These are phyloP conservation scores for Santalum album DNA, from an alignment of 164 flowering plant genomes.

Conservation along the genomic window DNA sequence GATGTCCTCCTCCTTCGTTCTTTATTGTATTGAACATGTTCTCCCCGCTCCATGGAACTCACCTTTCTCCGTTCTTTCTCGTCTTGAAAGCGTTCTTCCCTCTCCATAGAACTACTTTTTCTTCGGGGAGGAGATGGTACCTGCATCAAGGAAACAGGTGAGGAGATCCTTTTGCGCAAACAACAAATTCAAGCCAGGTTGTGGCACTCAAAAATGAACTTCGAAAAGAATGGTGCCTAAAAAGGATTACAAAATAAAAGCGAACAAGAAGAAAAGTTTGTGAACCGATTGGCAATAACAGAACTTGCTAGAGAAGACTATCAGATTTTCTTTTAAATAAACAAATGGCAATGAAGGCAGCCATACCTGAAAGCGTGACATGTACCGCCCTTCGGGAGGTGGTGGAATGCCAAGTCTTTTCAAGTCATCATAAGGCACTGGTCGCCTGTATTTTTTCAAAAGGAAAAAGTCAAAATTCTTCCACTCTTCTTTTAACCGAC, in stretches of 20 bases:
- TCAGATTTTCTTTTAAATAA: too few relatives aligned
- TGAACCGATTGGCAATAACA: too few relatives aligned
- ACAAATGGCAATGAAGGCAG: too few relatives aligned
- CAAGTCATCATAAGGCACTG: constrained; percentile 70
- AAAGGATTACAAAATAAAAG: too few relatives aligned
- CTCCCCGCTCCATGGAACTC: too few relatives aligned
- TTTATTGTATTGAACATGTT: too few relatives aligned
- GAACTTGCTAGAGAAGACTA: too few relatives aligned
- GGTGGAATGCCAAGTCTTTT: constrained; percentile 85
- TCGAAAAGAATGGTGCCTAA: too few relatives aligned
- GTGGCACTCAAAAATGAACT: too few relatives aligned
- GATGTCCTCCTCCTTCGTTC: not conserved
- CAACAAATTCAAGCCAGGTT: too few relatives aligned
- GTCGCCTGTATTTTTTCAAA: constrained; percentile 34
- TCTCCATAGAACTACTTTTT: constrained; percentile 22
- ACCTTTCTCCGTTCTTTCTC: constrained; percentile 11
- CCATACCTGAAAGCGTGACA: constrained; percentile 75
- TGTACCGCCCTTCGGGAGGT: constrained; percentile 92
- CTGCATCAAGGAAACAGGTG: constrained; percentile 13
- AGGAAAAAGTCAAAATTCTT: not conserved
- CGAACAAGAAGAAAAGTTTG: too few relatives aligned
- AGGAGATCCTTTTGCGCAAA: not conserved
- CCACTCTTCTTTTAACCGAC: not conserved
- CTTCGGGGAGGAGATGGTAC: constrained; percentile 81
- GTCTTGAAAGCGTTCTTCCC: constrained; percentile 17